Conservation (phyloP, 441 rosid species). For the Populus tomentosa region DNA sequence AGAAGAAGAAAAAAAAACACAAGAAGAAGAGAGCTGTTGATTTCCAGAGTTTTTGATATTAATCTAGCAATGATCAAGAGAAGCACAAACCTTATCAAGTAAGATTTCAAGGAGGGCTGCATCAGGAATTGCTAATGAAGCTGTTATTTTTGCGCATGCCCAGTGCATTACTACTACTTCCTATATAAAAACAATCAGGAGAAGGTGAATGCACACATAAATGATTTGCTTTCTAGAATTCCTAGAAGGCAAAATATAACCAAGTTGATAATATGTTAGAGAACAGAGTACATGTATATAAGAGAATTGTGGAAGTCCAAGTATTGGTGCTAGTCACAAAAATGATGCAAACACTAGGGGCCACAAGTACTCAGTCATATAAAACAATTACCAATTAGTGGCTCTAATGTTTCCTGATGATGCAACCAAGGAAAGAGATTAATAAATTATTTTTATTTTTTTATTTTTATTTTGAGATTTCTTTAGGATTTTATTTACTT, state of each 20-base stretch:
- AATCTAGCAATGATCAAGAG: background rate
- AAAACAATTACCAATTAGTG: background rate
- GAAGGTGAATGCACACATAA: background rate
- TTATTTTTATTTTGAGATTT: too few relatives aligned
- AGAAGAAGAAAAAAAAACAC: background rate
- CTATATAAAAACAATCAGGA: slow-evolving; percentile 32
- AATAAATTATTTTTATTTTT: too few relatives aligned
- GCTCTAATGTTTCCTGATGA: background rate
- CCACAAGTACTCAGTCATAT: background rate
- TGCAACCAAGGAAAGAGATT: too few relatives aligned
- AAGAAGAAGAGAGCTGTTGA: background rate
- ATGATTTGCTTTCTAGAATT: background rate
- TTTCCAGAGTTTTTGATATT: background rate
- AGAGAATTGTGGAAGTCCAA: background rate
- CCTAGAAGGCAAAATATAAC: background rate
- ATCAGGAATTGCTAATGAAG: slow-evolving; percentile 89
- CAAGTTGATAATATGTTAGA: too few relatives aligned
- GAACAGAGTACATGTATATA: too few relatives aligned
- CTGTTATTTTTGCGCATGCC: slow-evolving; percentile 94
- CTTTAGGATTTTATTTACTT: too few relatives aligned
- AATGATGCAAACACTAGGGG: background rate
- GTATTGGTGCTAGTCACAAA: background rate
- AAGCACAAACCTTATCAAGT: slow-evolving; percentile 78
- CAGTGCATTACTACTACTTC: slow-evolving; percentile 99
- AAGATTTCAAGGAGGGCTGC: slow-evolving; percentile 78